A percentile compares a stretch with the other conserved stretches of the same genome.
Conservation (phyloP, 1,139 yeast genomes). For the Meyerozyma carpophila region DNA sequence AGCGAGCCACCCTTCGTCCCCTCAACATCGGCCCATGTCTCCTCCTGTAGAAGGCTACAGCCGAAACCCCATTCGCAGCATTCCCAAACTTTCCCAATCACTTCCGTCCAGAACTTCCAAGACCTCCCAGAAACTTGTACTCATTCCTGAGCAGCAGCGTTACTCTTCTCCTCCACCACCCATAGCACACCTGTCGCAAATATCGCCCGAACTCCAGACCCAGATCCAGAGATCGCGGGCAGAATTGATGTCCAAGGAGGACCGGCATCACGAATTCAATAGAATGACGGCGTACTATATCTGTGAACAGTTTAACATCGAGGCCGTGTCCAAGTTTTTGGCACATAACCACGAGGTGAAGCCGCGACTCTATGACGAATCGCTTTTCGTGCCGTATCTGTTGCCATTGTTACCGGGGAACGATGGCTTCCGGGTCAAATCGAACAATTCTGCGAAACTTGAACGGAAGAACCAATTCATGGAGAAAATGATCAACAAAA, state of each 20-base stretch:
- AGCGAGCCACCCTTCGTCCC: conserved; percentile 11
- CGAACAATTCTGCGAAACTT: conserved; percentile 65
- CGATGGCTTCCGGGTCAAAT: conserved; percentile 77
- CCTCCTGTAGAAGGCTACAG: conserved; percentile 8
- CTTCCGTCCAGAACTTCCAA: conserved; percentile 85
- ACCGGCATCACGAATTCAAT: conserved; percentile 64
- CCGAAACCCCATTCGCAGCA: conserved; percentile 30
- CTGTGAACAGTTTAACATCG: conserved; percentile 73
- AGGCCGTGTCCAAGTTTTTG: conserved; percentile 59
- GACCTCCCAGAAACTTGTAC: conserved; percentile 76
- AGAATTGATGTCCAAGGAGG: conserved; percentile 63
- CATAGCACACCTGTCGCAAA: conserved; percentile 5
- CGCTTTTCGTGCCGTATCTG: conserved; percentile 82
- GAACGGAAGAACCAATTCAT: conserved; percentile 58
- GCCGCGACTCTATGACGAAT: conserved; percentile 86
- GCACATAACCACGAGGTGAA: conserved; percentile 70
- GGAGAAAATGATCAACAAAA: conserved; percentile 73
- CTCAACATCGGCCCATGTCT: conserved; percentile 9
- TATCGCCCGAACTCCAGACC: conserved; percentile 20
- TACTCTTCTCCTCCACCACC: conserved; percentile 14
- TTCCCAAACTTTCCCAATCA: conserved; percentile 58
- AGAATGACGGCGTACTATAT: conserved; percentile 88
- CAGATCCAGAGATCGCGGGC: conserved; percentile 55
- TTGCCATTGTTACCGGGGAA: conserved; percentile 84
- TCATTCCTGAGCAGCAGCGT: conserved; percentile 66